phyloP scores from a whole-genome alignment of 129 eudicot species.

The Lactuca sativa region DNA sequence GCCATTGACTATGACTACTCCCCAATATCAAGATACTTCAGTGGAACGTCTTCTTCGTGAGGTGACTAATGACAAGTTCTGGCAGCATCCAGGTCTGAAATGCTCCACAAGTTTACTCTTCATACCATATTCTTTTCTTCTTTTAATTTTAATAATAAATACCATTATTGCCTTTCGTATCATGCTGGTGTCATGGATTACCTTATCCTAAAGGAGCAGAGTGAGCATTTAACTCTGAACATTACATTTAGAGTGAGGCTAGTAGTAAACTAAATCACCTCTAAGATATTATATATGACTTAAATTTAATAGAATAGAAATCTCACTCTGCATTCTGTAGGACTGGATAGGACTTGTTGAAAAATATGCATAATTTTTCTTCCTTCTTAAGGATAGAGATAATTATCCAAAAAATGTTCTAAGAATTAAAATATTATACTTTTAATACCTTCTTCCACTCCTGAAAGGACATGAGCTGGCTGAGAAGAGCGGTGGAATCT shows the following conservation, averaged over 20 bases:
- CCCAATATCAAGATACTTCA: constrained; percentile 81
- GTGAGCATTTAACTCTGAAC: neutral
- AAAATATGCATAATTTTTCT: neutral
- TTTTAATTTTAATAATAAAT: neutral
- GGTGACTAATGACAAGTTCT: constrained; percentile 89
- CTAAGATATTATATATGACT: neutral
- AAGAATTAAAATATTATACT: neutral
- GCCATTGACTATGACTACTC: constrained; percentile 38
- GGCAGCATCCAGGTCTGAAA: constrained; percentile 90
- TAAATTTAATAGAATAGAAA: too few relatives aligned
- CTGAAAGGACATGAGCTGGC: neutral
- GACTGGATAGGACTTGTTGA: neutral
- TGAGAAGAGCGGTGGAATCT: neutral
- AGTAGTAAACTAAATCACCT: neutral
- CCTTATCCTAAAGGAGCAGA: neutral
- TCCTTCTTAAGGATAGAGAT: neutral
- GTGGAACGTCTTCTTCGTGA: constrained; percentile 95
- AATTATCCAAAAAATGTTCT: too few relatives aligned
- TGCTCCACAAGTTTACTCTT: constrained; percentile 6
- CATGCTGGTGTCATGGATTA: neutral
- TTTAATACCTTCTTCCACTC: neutral
- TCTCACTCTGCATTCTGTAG: neutral
- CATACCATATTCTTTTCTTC: neutral
- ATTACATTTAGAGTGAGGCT: neutral
- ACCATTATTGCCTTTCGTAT: neutral